A percentile compares a stretch with the other conserved stretches of the same genome.
phyloP scores from a whole-genome alignment of 345 rosid species.

The Brassica cretica region DNA sequence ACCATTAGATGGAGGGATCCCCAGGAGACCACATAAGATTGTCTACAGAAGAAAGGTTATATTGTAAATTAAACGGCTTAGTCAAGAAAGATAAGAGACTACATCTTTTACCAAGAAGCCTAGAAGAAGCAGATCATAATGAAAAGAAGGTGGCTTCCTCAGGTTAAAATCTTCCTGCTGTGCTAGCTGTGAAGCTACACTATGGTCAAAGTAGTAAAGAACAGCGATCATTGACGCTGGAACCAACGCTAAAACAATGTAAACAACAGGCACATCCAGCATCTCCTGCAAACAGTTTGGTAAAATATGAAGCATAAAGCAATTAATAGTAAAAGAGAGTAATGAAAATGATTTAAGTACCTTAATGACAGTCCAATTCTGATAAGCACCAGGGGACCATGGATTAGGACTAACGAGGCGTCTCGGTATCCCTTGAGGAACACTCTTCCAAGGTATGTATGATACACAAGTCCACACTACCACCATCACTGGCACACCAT shows the following conservation, averaged over 20 bases:
- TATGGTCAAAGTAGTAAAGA: conserved; percentile 93
- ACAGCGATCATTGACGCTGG: conserved; percentile 96
- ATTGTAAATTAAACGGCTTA: background rate
- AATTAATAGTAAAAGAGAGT: conserved; percentile 3
- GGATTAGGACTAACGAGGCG: conserved; percentile 97
- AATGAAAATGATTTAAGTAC: conserved; percentile 37
- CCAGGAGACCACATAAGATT: conserved; percentile 71
- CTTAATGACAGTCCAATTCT: conserved; percentile 88
- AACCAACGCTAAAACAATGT: conserved; percentile 80
- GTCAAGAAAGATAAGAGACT: conserved; percentile 17
- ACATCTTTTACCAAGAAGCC: conserved; percentile 67
- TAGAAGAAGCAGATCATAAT: conserved; percentile 85
- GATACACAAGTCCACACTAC: conserved; percentile 84
- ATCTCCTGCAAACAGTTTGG: conserved; percentile 60
- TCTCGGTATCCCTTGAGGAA: conserved; percentile 88
- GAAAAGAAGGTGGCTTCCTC: conserved; percentile 83
- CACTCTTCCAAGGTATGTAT: conserved; percentile 61
- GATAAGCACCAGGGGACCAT: conserved; percentile 88
- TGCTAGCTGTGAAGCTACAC: conserved; percentile 93
- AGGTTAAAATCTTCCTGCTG: conserved; percentile 91
- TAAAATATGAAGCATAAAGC: conserved; percentile 1
- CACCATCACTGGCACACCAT: conserved; percentile 94
- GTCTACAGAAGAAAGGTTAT: conserved; percentile 44
- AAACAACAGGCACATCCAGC: conserved; percentile 75
- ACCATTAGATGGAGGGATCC: conserved; percentile 82